Percentiles rank a stretch among this genome's conserved stretches.
These are phyloP conservation scores for Paramecium biaurelia DNA, from an alignment of 73 alveolate genomes.

Conservation along the genomic window DNA sequence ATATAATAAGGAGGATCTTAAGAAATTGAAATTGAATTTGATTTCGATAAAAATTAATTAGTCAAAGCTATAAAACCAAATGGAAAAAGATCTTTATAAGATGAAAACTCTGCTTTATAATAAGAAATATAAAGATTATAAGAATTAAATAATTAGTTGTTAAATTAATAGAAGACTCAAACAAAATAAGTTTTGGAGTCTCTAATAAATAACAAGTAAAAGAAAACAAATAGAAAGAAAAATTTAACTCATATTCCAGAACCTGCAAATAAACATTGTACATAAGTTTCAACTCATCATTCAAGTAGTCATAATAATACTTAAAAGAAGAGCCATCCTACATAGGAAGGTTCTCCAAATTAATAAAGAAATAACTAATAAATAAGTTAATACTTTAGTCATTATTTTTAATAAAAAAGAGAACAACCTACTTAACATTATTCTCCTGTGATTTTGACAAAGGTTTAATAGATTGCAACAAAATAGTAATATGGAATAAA, in stretches of 20 bases:
- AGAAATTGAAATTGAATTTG: constrained; percentile 4
- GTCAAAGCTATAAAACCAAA: neutral
- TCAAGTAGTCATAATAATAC: neutral
- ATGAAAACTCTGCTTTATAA: neutral
- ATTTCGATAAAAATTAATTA: neutral
- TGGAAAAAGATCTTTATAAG: neutral
- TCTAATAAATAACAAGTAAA: neutral
- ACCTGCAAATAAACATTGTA: neutral
- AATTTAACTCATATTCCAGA: constrained; percentile 13
- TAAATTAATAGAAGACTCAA: neutral
- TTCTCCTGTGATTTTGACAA: neutral
- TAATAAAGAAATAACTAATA: neutral
- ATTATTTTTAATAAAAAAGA: neutral
- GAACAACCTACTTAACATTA: neutral
- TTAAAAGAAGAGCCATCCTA: neutral
- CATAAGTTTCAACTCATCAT: neutral
- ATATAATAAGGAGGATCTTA: neutral
- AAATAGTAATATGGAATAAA: neutral
- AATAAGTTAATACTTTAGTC: neutral
- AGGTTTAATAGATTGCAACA: neutral
- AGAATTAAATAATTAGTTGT: neutral
- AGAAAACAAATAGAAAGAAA: neutral
- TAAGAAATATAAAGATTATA: neutral
- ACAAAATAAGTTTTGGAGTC: neutral
- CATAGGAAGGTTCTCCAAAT: neutral